Evolutionary conservation across 2,329 filamentous ascomycete genomes (phyloP).

Genomic region (Capronia epimyces): DNA sequence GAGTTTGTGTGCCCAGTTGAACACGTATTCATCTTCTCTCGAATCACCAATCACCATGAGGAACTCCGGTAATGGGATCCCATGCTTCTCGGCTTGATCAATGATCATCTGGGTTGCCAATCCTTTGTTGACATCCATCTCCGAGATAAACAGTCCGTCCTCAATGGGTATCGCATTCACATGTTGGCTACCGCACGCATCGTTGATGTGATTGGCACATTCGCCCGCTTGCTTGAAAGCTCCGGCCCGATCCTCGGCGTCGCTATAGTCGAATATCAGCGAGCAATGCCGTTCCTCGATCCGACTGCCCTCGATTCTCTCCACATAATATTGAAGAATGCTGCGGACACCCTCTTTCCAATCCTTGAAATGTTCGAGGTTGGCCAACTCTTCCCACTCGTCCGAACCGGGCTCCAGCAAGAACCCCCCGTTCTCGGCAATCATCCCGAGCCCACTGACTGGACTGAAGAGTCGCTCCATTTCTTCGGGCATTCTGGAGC

Average conservation of each 20-base stretch:
- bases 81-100: conserved; percentile 53
- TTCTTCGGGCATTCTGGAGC: conserved; percentile 77
- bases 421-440: conserved; percentile 93
- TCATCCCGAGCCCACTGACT: conserved; percentile 77
- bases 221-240: conserved; percentile 78
- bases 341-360: conserved; percentile 82
- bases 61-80: conserved; percentile 61
- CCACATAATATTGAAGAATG: conserved; percentile 83
- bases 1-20: conserved; percentile 85
- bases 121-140: conserved; percentile 79
- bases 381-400: conserved; percentile 72
- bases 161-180: conserved; percentile 80
- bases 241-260: conserved; percentile 67
- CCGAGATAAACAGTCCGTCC: conserved; percentile 76
- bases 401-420: conserved; percentile 61
- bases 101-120: conserved; percentile 70
- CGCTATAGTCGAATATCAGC: conserved; percentile 83
- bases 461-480: conserved; percentile 79
- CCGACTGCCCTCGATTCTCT: conserved; percentile 80
- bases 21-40: conserved; percentile 87
- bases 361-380: conserved; percentile 60
- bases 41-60: conserved; percentile 85
- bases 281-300: conserved; percentile 91
- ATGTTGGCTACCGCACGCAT: conserved; percentile 75
- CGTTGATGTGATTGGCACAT: conserved; percentile 91